Conservation (phyloP, 2,329 filamentous ascomycete genomes). For the Lasiodiplodia sp. region DNA sequence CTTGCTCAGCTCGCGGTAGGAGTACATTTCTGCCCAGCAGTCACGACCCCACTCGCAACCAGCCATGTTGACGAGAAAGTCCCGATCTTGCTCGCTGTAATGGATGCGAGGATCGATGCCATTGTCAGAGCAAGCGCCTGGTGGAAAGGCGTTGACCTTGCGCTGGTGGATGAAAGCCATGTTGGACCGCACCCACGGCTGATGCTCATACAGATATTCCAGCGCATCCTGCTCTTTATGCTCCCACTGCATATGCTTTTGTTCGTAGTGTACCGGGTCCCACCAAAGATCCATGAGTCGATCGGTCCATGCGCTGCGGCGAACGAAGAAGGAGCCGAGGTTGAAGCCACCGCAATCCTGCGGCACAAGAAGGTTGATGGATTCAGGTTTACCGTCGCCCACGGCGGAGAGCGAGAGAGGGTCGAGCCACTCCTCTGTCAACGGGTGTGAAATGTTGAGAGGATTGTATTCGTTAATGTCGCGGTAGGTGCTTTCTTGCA, state of each 20-base stretch:
- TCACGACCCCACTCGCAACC: constrained; percentile 96
- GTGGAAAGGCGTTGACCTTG: constrained; percentile 92
- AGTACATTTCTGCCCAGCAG: constrained; percentile 98
- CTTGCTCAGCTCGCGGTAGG: constrained; percentile 90
- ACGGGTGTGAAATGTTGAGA: constrained; percentile 88
- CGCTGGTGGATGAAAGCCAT: constrained; percentile 90
- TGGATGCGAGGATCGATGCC: constrained; percentile 79
- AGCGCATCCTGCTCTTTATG: constrained; percentile 98
- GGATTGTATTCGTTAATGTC: constrained; percentile 98
- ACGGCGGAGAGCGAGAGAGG: constrained; percentile 72
- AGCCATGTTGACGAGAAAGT: constrained; percentile 98
- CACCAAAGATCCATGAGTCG: constrained; percentile 95
- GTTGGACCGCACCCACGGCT: constrained; percentile 91
- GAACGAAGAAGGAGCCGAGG: constrained; percentile 91
- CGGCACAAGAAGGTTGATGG: constrained; percentile 85
- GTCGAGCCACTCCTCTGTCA: constrained; percentile 78
- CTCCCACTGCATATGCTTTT: constrained; percentile 98
- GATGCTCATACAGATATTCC: constrained; percentile 87
- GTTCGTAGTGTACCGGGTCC: constrained; percentile 97
- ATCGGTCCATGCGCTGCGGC: constrained; percentile 87
- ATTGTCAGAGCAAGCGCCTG: constrained; percentile 79
- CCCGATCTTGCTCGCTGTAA: constrained; percentile 83
- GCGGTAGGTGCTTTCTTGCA: constrained; percentile 79
- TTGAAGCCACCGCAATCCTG: constrained; percentile 98
- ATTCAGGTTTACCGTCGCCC: constrained; percentile 79